Evolutionary conservation across 331 rosid species (phyloP), one percentile per base, ranked within the genome.

Genomic region (Pyracantha coccinea): DNA sequence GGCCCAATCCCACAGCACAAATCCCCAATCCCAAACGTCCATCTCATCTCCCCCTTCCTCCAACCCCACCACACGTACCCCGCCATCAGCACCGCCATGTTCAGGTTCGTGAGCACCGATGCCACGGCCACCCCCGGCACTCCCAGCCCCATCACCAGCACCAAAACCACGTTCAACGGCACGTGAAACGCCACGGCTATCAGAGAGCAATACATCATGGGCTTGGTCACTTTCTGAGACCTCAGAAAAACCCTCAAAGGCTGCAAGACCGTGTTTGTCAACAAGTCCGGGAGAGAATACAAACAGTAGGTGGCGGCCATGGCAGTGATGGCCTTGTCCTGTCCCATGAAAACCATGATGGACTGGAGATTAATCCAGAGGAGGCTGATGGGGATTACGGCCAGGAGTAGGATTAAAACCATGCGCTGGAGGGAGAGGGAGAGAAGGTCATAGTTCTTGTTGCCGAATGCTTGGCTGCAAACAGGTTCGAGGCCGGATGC

Each of bases 401-500:
- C 97, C 32, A 85, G 29, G 17, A 90, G 47, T 31, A 95, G 96
- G 66, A 95, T 90, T 12, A 90, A 60, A 77, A 95, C 84, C 99
- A 95, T 95, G 24, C 97, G 83, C 53, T 92, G 97, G 1, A 95
- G 86, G 16, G 97, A 92, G 7, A 85, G 85, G 2, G 88, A 75
- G 2, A 92, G 96, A 0, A 92, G 92, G 17, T 89, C 93, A 90
- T 90, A 86, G 65, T 95, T 95, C 69, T 86, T 86, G 86, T 87
- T 75, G 0, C 99, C 99, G 45, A 69, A 89, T 54, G 99, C 99
- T 78, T 95, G 99, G 83, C 90, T 82, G 66, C 99, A 95, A 1
- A 92, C 91, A 0, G 99, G 96, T 50, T 95, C 99, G 0, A 95
- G 96, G 20, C 99, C 99, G 1, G 99, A 83, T 7, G 99, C 97